Evolutionary conservation across 192 early-diverging fungal species (phyloP).

Genomic region (Diversispora epigaea): DNA sequence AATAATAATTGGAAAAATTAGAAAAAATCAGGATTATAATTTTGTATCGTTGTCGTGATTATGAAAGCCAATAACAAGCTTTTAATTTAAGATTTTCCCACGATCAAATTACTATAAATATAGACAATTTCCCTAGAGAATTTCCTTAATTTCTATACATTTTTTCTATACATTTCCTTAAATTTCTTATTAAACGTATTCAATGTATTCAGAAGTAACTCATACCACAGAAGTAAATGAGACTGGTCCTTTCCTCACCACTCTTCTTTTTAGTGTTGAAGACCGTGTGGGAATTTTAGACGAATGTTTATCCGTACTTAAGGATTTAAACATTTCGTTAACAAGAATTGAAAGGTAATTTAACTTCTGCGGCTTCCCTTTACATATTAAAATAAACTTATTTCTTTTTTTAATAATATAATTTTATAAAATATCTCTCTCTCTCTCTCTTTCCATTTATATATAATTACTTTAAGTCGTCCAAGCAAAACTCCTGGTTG

Average conservation of each 20-base stretch:
- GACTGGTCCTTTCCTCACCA: conserved; percentile 46
- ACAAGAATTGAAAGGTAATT: conserved; percentile 89
- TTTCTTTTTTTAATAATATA: too few relatives aligned
- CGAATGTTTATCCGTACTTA: conserved; percentile 74
- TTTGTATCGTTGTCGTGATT: too few relatives aligned
- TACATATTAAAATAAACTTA: not conserved
- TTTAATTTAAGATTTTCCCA: too few relatives aligned
- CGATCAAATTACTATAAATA: too few relatives aligned
- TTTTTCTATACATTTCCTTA: too few relatives aligned
- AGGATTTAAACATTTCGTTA: conserved; percentile 72
- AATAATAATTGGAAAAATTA: too few relatives aligned
- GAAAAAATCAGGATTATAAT: too few relatives aligned
- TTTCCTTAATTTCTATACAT: too few relatives aligned
- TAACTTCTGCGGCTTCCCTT: not conserved
- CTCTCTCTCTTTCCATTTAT: not conserved
- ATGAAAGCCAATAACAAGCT: too few relatives aligned
- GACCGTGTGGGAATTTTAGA: conserved; percentile 88
- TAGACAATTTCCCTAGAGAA: too few relatives aligned
- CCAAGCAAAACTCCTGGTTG: conserved; percentile 76
- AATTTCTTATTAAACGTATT: not conserved
- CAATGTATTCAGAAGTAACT: conserved; percentile 20
- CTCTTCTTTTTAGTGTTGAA: conserved; percentile 74
- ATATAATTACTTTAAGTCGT: conserved; percentile 45
- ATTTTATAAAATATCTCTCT: too few relatives aligned
- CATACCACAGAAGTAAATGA: not conserved